phyloP scores from a whole-genome alignment of 73 alveolate genomes.

The Symbiodinium natans region DNA sequence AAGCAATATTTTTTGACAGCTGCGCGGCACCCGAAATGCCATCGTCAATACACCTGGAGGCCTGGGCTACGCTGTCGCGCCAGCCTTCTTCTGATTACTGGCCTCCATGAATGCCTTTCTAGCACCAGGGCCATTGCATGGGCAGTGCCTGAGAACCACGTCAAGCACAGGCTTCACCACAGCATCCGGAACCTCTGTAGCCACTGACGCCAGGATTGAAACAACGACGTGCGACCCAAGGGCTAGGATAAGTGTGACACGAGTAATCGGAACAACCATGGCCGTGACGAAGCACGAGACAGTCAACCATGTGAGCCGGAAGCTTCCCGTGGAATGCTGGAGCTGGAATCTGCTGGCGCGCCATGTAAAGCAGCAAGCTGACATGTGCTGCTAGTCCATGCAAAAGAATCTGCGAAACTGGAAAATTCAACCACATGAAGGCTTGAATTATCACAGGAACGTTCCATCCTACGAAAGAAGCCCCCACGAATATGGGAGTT shows the following conservation, averaged over 20 bases:
- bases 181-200: slow-evolving; percentile 4
- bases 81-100: slow-evolving; percentile 24
- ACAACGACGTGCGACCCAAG: slow-evolving; percentile 62
- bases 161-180: slow-evolving; percentile 48
- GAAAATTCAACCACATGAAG: slow-evolving; percentile 40
- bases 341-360: background rate
- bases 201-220: slow-evolving; percentile 36
- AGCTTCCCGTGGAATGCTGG: background rate
- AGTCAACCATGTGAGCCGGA: slow-evolving; percentile 21
- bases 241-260: slow-evolving; percentile 42
- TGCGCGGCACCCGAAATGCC: background rate
- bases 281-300: slow-evolving; percentile 42
- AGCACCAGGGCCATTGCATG: slow-evolving; percentile 39
- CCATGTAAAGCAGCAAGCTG: slow-evolving; percentile 46
- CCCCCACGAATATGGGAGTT: slow-evolving; percentile 43
- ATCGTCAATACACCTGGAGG: slow-evolving; percentile 43
- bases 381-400: slow-evolving; percentile 23
- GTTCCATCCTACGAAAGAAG: slow-evolving; percentile 22
- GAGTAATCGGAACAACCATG: slow-evolving; percentile 35
- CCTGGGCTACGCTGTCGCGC: slow-evolving; percentile 6
- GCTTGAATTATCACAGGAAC: slow-evolving; percentile 18
- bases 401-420: slow-evolving; percentile 13
- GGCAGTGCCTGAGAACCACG: slow-evolving; percentile 55
- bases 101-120: slow-evolving; percentile 51
- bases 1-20: background rate